Evolutionary conservation across 2,329 filamentous ascomycete genomes (phyloP).

Genomic region (Neoscytalidium dimidiatum): DNA sequence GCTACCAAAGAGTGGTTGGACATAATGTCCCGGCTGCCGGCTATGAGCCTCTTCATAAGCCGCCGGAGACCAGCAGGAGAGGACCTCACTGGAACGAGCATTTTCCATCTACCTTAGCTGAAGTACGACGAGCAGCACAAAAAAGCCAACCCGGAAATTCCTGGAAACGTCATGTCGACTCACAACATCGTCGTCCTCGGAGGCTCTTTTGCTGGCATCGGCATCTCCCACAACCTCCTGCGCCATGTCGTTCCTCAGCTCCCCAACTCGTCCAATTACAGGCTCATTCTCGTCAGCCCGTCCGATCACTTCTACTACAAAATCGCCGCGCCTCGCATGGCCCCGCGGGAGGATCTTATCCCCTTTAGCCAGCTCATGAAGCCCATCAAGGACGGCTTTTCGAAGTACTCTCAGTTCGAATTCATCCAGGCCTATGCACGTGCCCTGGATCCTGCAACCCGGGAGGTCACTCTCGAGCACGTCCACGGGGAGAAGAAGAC

Average conservation of each 20-base stretch:
- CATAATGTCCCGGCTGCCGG: not conserved
- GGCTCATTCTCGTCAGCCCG: conserved; percentile 36
- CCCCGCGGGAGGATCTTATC: conserved; percentile 31
- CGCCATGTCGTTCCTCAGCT: conserved; percentile 32
- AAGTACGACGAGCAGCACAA: not conserved
- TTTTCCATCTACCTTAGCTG: not conserved
- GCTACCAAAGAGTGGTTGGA: not conserved
- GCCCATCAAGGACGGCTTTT: conserved; percentile 33
- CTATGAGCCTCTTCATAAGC: not conserved
- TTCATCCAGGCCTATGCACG: conserved; percentile 36
- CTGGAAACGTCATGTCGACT: not conserved
- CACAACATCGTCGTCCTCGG: conserved; percentile 40
- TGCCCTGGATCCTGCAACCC: conserved; percentile 27
- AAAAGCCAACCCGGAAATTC: not conserved
- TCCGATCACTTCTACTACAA: conserved; percentile 43
- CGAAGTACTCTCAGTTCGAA: conserved; percentile 31
- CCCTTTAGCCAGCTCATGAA: conserved; percentile 33
- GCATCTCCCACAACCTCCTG: conserved; percentile 37
- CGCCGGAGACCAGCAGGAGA: not conserved
- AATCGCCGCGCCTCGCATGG: conserved; percentile 36
- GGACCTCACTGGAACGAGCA: not conserved
- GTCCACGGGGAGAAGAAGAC: not conserved
- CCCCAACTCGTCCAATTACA: conserved; percentile 27
- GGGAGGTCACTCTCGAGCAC: conserved; percentile 10
- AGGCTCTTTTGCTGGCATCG: conserved; percentile 38